Base-by-base conservation (phyloP, 192 early-diverging fungal genomes). In the Coemansia sp. region DNA sequence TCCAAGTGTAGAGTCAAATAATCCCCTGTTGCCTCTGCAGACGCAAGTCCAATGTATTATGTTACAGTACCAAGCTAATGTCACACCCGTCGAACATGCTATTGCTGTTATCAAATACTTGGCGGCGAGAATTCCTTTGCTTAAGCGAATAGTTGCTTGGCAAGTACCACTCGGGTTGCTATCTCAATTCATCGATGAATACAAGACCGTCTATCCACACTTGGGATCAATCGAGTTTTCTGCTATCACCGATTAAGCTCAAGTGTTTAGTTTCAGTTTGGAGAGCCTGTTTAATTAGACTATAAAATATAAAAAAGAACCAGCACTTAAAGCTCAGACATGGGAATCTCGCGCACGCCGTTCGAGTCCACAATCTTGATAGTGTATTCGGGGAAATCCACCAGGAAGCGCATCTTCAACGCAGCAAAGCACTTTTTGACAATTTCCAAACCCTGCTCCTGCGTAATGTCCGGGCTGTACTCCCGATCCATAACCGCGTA, bases 401-500 rank as follows among this genome's bases (percentile, higher is more conserved):
- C 81, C 59, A 95, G 86, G 72, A 94, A 94, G 66, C 96, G 85
- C 40, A 82, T 81, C 62, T 91, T 88, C 52, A 98, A 75, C 58
- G 94, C 94, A 3, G 69, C 83, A 34, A 96, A 68, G 71, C 96
- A 98, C 84, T 89, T 91, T 51, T 83, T 84, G 47, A 97, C 60
- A 66, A 98, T 68, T n/a, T 82, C 84, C 61, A 87, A 84, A n/a
- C 86, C 95, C 66, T 96, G 88, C 38, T 94, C 93, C 42, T 94
- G 72, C 21, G 87, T 75, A 78, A 98, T 84, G 65, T 91, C 89
- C 25, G 82, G 70, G 42, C 82, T 84, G 83, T 94, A 93, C 83
- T 97, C 93, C 36, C 91, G 86, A 83, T 98, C 96, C 88, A 98
- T 87, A 15, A 94, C 86, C 31, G 93, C 92, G 74, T 88, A 85